Conservation (phyloP, 768 basidiomycete species). For the Suillus spraguei region DNA sequence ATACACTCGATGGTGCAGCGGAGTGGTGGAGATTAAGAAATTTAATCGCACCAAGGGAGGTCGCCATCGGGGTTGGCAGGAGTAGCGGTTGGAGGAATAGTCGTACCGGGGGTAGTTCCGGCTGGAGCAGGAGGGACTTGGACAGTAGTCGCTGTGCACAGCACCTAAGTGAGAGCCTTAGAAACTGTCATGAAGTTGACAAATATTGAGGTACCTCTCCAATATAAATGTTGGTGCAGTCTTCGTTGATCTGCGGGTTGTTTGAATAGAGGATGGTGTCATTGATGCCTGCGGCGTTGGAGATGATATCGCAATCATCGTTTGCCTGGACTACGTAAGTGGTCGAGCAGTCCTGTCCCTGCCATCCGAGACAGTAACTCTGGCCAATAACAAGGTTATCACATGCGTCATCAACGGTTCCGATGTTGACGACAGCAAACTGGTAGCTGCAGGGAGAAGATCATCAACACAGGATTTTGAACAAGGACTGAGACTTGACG, state of each 20-base stretch:
- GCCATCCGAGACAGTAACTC: slow-evolving; percentile 62
- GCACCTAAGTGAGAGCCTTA: slow-evolving; percentile 39
- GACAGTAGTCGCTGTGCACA: slow-evolving; percentile 50
- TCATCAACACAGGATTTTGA: background rate
- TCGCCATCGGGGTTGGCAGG: slow-evolving; percentile 38
- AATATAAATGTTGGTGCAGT: slow-evolving; percentile 69
- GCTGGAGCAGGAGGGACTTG: slow-evolving; percentile 46
- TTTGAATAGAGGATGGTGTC: slow-evolving; percentile 56
- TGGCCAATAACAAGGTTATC: slow-evolving; percentile 55
- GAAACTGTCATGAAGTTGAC: background rate
- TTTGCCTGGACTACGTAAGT: slow-evolving; percentile 57
- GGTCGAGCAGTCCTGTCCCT: slow-evolving; percentile 59
- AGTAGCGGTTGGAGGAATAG: slow-evolving; percentile 36
- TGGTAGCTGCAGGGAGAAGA: slow-evolving; percentile 57
- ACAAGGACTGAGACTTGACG: slow-evolving; percentile 23
- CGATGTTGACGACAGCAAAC: slow-evolving; percentile 63
- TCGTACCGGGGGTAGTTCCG: slow-evolving; percentile 28
- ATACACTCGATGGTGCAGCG: background rate
- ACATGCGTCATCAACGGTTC: slow-evolving; percentile 53
- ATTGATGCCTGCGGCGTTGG: slow-evolving; percentile 45
- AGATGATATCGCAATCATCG: slow-evolving; percentile 64
- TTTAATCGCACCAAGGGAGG: slow-evolving; percentile 51
- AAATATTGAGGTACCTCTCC: slow-evolving; percentile 58
- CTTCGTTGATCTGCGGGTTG: slow-evolving; percentile 71
- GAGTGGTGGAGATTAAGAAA: background rate